phyloP scores from a whole-genome alignment of 106 monocot species.

The Allium fistulosum region DNA sequence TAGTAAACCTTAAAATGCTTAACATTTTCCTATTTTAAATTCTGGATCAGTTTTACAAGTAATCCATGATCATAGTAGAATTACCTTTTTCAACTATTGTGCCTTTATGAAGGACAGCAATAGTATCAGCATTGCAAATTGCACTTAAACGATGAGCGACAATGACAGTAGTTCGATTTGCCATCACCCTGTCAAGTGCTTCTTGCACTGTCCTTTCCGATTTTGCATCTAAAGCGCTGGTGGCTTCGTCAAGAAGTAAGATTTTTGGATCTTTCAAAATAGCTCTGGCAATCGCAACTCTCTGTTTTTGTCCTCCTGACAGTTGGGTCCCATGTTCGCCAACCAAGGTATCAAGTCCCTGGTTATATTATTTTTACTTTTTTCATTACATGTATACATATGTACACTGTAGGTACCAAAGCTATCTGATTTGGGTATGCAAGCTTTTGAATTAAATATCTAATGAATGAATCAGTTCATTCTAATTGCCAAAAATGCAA shows the following conservation, averaged over 20 bases:
- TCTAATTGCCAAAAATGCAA: no score
- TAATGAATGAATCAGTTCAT: no score
- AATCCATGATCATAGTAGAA: background rate
- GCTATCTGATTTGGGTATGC: no score
- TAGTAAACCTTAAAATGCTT: no score
- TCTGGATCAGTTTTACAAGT: background rate
- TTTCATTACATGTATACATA: background rate
- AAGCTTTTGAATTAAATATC: no score
- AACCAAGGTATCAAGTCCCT: conserved; percentile 53
- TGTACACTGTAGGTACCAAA: background rate
- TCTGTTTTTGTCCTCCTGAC: conserved; percentile 59
- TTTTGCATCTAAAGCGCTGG: conserved; percentile 47
- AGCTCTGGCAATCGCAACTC: conserved; percentile 52
- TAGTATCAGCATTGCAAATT: conserved; percentile 44
- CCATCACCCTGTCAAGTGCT: conserved; percentile 42
- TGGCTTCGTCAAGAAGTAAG: conserved; percentile 53
- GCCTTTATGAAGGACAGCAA: conserved; percentile 32
- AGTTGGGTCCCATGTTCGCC: conserved; percentile 49
- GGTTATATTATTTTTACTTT: background rate
- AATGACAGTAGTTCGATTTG: conserved; percentile 35
- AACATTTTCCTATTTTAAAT: background rate
- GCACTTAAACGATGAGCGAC: conserved; percentile 48
- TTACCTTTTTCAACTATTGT: conserved; percentile 46
- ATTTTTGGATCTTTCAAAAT: conserved; percentile 49
- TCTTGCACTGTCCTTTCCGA: conserved; percentile 43